These are phyloP conservation scores for Cornus suecica DNA, from an alignment of 148 eudicot species.

Conservation along the genomic window DNA sequence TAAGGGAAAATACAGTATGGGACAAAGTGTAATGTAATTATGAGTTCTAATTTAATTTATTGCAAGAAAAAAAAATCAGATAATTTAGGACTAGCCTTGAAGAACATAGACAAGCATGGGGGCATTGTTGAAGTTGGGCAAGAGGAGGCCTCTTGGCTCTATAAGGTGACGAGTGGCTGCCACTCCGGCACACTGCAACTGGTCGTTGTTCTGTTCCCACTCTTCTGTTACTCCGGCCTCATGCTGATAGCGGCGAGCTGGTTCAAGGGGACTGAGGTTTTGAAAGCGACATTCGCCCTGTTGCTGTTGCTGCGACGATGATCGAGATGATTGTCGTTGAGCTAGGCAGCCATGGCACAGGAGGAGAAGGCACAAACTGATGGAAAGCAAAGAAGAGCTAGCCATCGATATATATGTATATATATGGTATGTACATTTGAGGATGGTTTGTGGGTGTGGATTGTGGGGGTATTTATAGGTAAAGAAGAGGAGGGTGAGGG, in stretches of 20 bases:
- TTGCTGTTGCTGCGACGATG: neutral
- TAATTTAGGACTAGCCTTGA: neutral
- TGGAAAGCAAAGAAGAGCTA: neutral
- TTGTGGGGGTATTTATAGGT: neutral
- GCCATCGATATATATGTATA: neutral
- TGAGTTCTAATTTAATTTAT: too few relatives aligned
- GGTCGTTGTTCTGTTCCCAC: neutral
- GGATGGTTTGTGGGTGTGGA: neutral
- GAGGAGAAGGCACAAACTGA: neutral
- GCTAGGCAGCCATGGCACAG: neutral
- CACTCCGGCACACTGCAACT: constrained; percentile 8
- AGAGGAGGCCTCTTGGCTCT: constrained; percentile 4
- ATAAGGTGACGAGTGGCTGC: constrained; percentile 7
- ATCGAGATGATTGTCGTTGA: neutral
- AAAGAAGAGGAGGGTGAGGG: neutral
- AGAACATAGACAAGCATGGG: constrained; percentile 6
- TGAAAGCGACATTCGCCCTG: constrained; percentile 4
- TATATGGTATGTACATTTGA: neutral
- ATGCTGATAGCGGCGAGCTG: neutral
- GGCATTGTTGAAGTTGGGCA: constrained; percentile 11
- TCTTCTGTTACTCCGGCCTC: neutral
- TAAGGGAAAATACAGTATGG: too few relatives aligned
- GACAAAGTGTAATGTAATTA: too few relatives aligned
- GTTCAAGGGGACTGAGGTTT: constrained; percentile 6
- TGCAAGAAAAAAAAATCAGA: too few relatives aligned